Base-by-base conservation (phyloP, 2,329 filamentous ascomycete species). In the Trichoderma sp. region DNA sequence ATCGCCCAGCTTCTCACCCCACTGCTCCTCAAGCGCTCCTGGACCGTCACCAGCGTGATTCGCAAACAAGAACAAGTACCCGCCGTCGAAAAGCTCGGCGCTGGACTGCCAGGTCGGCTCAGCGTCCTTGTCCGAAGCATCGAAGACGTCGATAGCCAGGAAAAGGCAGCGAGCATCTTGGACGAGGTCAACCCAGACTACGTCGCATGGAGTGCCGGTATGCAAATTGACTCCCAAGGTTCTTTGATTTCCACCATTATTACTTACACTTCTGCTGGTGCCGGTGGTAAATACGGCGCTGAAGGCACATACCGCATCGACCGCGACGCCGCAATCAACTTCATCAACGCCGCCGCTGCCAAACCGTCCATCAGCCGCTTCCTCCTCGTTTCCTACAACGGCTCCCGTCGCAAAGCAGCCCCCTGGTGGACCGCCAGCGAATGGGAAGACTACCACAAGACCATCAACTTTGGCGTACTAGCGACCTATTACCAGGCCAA, bases 11-110 rank as follows among this genome's bases (percentile, higher is more conserved):
- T 92, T 60, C 88, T 97, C 53, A 97, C 94, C 9, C 93, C 93
- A 1, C 88, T 95, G 76, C 91, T 97, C 8, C 90, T 97, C 59
- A 87, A 91, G 68, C 91, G 92, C 78, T 90, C 90, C 41, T 96
- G 94, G 93, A 90, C 90, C 78, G 93, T 97, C 72, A 95, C 93
- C 76, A 94, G 92, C 82, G 86, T 97, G 76, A 92, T 97, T 82
- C 93, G 94, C 80, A 90, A 91, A 77, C 86, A 90, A n/a, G 90
- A 91, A 0, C 94, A 97, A 78, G 88, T 89, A 60, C 81, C 86
- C 4, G 86, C 91, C 71, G 91, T 97, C 75, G 85, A 92, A 79
- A 88, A 88, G 75, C 88, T 94, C 3, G 90, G 88, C 75, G 83
- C 87, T 21, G 89, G 87, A 21, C 86, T 90, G 72, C 88, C 88